Base-by-base conservation (phyloP, 2,329 filamentous ascomycete genomes). In the Rhynchosporium secalis region DNA sequence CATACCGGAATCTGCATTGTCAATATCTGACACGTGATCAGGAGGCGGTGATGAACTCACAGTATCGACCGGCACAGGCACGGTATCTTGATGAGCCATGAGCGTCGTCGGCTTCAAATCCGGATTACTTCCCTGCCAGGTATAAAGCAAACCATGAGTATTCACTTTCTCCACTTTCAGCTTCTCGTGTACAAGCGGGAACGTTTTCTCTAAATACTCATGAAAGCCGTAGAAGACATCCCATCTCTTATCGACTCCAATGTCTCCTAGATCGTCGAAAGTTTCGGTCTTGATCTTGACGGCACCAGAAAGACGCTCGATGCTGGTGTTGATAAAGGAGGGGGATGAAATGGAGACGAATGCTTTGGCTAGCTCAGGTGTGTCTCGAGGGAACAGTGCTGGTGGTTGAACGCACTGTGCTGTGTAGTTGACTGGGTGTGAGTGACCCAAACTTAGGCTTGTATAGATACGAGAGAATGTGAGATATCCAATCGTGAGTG, bases 61-160 rank as follows among this genome's bases (percentile, higher is more conserved):
- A n/a, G 52, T 62, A 20, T 61, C 59, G 4, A 20, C 12, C 10
- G 60, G 60, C 12, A 84, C 80, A 15, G 82, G 82, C 0, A 85
- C 82, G 7, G 49, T 56, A 51, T 64, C 62, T 38, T 64, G 62
- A 43, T 64, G 62, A 31, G 52, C 62, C 15, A 56, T 31, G 4
- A 63, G 26, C 4, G 36, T 47, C 13, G 49, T 56, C 10, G 58
- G 49, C 26, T 48, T 61, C 51, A 61, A 31, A n/a, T 9, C 12
- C n/a, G 49, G 3, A 48, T 56, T 20, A 20, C 49, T 56, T 15
- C 58, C 58, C 31, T 61, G 15, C 58, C 58, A 61, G 3, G 49
- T 56, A 12, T 9, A 56, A 4, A 61, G 51, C n/a, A 61, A 36
- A 10, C 49, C 58, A 26, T 61, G 51, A 4, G 58, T 61, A 28